Evolutionary conservation across 2,329 filamentous ascomycete species (phyloP), one percentile per base, ranked within the genome.

Genomic region (Aspergillus fumigatiaffinis): DNA sequence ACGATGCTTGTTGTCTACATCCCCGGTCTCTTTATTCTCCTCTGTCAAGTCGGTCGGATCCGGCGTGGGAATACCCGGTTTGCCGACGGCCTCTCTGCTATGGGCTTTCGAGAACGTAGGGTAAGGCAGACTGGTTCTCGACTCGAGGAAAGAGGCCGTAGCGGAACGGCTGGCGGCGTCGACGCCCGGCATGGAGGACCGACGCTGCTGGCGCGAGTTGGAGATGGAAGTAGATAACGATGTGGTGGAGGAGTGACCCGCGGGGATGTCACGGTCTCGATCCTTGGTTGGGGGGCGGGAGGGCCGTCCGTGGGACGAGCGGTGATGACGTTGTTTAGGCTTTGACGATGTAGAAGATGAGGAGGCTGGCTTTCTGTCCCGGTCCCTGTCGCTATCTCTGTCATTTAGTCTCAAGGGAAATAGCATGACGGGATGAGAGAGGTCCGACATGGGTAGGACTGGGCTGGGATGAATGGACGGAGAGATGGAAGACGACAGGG

Each of bases 21-120:
- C 68, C 52, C 65, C 58, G 50, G 76, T 73, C 47, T 80, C 79
- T 54, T 58, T 61, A 52, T 77, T 78, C 25, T 74, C 76, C 23
- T 80, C 78, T 52, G 86, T 85, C 23, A 90, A 66, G 68, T 91
- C 88, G 23, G 88, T 91, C 23, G 87, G 81, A 59, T 91, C 88
- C 20, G 89, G 89, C 1, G 89, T 92, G 60, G 85, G 80, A 58
- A 80, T 74, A 55, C 72, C 71, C 32, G 68, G 66, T 55, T 73
- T 60, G 68, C 85, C 82, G 54, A 96, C 84, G 48, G 86, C 85
- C 77, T 97, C 93, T 74, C 92, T 94, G 80, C 91, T 95, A 73
- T 96, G 91, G 12, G 89, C 89, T 76, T 95, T 97, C 76, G 90
- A 94, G 74, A 95, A 91, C 10, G 83, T 82, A 1, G 92, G 91